Conservation (phyloP, 129 eudicot species). For the Erigeron canadensis region DNA sequence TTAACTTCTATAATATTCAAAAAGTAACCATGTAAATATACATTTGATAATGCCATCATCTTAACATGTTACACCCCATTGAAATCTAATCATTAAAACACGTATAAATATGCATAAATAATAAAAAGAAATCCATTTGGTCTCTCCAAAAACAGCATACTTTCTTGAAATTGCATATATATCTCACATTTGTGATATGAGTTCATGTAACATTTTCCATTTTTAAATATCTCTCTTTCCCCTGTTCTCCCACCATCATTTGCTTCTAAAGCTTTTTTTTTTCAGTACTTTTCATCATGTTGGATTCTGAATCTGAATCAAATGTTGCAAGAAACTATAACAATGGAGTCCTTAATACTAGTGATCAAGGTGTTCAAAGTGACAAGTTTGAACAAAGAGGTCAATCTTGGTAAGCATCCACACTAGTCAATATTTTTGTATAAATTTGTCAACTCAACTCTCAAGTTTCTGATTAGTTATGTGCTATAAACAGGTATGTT, state of each 20-base stretch:
- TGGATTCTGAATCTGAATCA: constrained; percentile 83
- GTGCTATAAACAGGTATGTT: constrained; percentile 49
- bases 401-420: constrained; percentile 72
- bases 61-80: constrained; percentile 6
- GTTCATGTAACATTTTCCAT: background rate
- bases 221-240: constrained; percentile 16
- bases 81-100: constrained; percentile 6
- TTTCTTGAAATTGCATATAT: constrained; percentile 28
- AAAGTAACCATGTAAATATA: background rate
- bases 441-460: background rate
- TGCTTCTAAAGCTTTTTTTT: constrained; percentile 8
- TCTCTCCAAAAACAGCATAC: constrained; percentile 18
- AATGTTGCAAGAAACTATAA: constrained; percentile 48
- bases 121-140: constrained; percentile 12
- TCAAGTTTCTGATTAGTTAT: background rate
- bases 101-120: background rate
- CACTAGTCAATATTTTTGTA: background rate
- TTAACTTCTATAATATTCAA: background rate
- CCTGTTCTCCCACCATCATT: constrained; percentile 5
- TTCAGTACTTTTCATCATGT: constrained; percentile 43
- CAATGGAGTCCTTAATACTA: constrained; percentile 56
- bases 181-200: constrained; percentile 11
- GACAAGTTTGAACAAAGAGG: constrained; percentile 90
- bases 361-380: constrained; percentile 47
- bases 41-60: background rate